A percentile compares a stretch with the other conserved stretches of the same genome.
phyloP scores from a whole-genome alignment of 2,329 filamentous ascomycete genomes.

The Diplodia mutila region DNA sequence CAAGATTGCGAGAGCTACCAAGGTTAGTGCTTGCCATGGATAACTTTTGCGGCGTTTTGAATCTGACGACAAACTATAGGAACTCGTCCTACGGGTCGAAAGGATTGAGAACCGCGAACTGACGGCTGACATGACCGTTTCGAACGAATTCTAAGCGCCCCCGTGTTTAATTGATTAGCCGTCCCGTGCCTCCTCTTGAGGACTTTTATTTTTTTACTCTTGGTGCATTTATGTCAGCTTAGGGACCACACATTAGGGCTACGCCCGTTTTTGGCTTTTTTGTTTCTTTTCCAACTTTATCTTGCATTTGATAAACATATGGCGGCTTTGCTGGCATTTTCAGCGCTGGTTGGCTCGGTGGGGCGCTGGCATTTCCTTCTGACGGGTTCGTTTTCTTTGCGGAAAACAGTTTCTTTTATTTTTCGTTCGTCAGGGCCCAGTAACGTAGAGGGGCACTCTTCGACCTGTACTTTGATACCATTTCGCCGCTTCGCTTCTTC shows the following conservation, averaged over 20 bases:
- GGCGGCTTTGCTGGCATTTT: slow-evolving; percentile 24
- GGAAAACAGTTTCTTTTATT: slow-evolving; percentile 17
- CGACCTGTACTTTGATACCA: slow-evolving; percentile 20
- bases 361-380: slow-evolving; percentile 10
- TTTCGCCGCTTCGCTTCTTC: neutral
- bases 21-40: slow-evolving; percentile 51
- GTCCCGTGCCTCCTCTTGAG: neutral
- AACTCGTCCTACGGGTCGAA: slow-evolving; percentile 47
- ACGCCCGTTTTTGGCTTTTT: neutral
- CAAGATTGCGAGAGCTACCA: slow-evolving; percentile 79
- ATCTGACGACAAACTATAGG: slow-evolving; percentile 31
- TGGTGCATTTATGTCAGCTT: neutral
- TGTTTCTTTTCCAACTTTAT: neutral
- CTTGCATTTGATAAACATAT: neutral
- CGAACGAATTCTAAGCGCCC: slow-evolving; percentile 24
- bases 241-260: neutral
- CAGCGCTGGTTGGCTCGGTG: slow-evolving; percentile 7
- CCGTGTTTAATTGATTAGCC: neutral
- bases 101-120: slow-evolving; percentile 46
- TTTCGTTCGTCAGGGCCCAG: neutral
- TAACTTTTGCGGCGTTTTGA: neutral
- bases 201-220: neutral
- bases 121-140: slow-evolving; percentile 25
- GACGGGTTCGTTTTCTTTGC: slow-evolving; percentile 7
- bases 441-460: slow-evolving; percentile 15